phyloP scores from a whole-genome alignment of 805 yeast genomes.

The Wickerhamiella parazyma region DNA sequence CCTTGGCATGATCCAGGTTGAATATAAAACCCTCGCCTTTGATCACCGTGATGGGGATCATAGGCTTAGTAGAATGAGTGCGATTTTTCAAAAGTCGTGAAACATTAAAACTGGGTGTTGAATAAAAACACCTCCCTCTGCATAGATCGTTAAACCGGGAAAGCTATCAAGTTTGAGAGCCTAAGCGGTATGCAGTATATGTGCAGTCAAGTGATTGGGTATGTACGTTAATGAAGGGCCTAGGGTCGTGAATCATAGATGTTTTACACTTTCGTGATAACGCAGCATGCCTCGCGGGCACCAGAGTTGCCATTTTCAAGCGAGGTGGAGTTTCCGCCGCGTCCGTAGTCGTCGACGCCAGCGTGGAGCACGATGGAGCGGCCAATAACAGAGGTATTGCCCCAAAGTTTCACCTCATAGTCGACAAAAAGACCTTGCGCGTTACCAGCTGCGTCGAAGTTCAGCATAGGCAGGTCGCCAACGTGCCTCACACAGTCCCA shows the following conservation, averaged over 20 bases:
- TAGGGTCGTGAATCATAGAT: neutral
- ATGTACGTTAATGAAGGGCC: no score
- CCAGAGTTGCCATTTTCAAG: constrained; percentile 91
- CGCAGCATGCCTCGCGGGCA: constrained; percentile 91
- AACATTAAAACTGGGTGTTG: no score
- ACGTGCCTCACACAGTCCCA: constrained; percentile 37
- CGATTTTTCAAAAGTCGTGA: neutral
- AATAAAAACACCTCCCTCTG: no score
- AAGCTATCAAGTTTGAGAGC: no score
- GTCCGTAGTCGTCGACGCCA: constrained; percentile 81
- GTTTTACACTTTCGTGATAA: constrained; percentile 20
- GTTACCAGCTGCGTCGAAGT: constrained; percentile 60
- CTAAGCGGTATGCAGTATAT: no score
- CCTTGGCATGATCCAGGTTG: constrained; percentile 38
- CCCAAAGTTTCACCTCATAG: constrained; percentile 50
- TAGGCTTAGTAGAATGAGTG: neutral
- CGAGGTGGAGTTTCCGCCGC: constrained; percentile 78
- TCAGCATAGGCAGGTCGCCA: constrained; percentile 76
- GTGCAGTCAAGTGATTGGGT: no score
- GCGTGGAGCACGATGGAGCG: constrained; percentile 84
- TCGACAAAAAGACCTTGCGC: constrained; percentile 70
- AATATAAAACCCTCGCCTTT: constrained; percentile 44
- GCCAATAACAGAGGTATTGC: constrained; percentile 63
- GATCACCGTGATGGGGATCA: constrained; percentile 27
- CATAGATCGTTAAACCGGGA: no score